Conservation (phyloP, 169 alveolate genomes). For the Eimeria mitis region DNA sequence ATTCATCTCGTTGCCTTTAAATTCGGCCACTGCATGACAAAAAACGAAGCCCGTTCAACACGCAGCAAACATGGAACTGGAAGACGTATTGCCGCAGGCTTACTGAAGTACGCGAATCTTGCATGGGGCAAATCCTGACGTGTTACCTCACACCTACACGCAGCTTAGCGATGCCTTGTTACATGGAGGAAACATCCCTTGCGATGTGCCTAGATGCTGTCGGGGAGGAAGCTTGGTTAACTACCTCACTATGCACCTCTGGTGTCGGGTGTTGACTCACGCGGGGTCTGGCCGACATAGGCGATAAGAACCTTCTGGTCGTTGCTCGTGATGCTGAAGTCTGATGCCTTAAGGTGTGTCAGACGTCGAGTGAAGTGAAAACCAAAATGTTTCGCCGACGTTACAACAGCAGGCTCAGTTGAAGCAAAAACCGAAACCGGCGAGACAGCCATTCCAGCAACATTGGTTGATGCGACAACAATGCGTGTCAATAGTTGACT, state of each 20-base stretch:
- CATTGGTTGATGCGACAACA: constrained; percentile 65
- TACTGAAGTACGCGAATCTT: background rate
- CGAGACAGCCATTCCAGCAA: constrained; percentile 69
- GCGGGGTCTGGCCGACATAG: constrained; percentile 48
- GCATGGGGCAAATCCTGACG: background rate
- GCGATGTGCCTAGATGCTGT: background rate
- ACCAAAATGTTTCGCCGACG: constrained; percentile 72
- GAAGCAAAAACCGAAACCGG: constrained; percentile 49
- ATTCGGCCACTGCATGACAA: constrained; percentile 53
- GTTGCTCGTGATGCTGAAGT: constrained; percentile 45
- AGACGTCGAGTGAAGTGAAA: constrained; percentile 69
- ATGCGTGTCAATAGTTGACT: constrained; percentile 49
- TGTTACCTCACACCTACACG: background rate
- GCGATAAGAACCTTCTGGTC: constrained; percentile 59
- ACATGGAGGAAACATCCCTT: background rate
- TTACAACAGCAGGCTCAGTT: constrained; percentile 54
- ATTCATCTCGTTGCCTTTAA: constrained; percentile 51
- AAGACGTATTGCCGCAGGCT: background rate
- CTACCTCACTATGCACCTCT: background rate
- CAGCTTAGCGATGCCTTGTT: background rate
- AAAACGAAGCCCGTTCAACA: background rate
- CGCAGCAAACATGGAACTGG: background rate
- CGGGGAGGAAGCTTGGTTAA: background rate
- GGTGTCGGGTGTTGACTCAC: constrained; percentile 6
- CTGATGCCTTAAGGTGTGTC: constrained; percentile 53